Base-by-base conservation (phyloP, 306 rosid genomes). In the Bauhinia variegata region DNA sequence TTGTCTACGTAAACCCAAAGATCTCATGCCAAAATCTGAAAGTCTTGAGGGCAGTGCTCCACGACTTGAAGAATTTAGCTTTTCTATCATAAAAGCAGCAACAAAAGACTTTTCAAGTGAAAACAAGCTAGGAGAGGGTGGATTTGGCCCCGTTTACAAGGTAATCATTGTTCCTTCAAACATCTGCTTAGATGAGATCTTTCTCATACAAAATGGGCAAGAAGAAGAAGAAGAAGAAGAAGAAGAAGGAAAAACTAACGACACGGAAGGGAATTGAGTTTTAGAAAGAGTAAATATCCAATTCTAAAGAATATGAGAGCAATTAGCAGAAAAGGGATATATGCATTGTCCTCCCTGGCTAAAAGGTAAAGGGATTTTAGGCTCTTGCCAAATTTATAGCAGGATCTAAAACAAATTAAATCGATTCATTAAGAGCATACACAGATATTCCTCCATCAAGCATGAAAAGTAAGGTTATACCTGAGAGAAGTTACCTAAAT, bases 101-200 rank as follows among this genome's bases (percentile, higher is more conserved):
- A 75, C 84, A 31, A 70, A 80, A 18, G 68, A 65, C 52, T 80
- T 80, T 38, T 80, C 68, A 1, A 23, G 37, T 23, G 64, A 60
- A 53, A 71, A 80, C 63, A 70, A 70, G 67, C 84, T 80, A 37
- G 80, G 80, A 30, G 78, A 70, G 55, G 84, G 84, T 15, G 80
- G 84, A 5, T 78, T 67, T 67, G 83, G 76, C 17, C 44, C 75
- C 9, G 79, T 80, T 38, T 72, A 78, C 67, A 78, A 67, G 74
- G 81, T 77, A 70, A 54, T 2, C 0, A n/a, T 46, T 38, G 32
- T 11, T 18, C 65, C 65, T 18, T 12, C 5, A 23, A 8, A 36
- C 41, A 15, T 57, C 6, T 57, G 30, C 8, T 57, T 57, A 36
- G 41, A 6, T 36, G 41, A 36, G 41, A 36, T 36, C 41, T 36